These are phyloP conservation scores for Salisapilia sapeloensis DNA, from an alignment of 352 stramenopile species.

Conservation along the genomic window DNA sequence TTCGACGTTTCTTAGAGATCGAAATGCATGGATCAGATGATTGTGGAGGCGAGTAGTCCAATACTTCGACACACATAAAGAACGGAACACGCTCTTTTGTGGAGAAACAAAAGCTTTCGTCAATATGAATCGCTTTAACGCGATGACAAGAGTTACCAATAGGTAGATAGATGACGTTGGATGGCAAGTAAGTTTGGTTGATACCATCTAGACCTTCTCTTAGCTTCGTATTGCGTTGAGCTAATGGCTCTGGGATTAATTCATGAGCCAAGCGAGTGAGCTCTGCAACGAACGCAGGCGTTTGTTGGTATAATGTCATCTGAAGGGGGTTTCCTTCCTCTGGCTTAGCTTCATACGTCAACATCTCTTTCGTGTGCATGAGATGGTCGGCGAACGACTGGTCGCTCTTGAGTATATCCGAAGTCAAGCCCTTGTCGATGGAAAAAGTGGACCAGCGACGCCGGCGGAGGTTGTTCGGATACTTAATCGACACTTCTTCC, in stretches of 20 bases:
- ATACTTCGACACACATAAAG: constrained; percentile 64
- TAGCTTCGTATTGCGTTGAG: constrained; percentile 26
- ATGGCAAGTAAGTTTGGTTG: constrained; percentile 30
- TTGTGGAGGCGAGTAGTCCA: constrained; percentile 40
- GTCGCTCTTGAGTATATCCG: too few relatives aligned
- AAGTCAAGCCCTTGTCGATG: constrained; percentile 20
- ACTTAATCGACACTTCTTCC: constrained; percentile 33
- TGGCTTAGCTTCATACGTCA: constrained; percentile 37
- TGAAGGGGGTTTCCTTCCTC: constrained; percentile 48
- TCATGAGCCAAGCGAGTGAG: constrained; percentile 51
- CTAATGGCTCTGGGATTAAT: constrained; percentile 26
- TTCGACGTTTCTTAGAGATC: too few relatives aligned
- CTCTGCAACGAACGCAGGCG: constrained; percentile 41
- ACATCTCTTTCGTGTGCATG: constrained; percentile 18
- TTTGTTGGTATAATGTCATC: constrained; percentile 44
- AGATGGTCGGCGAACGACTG: constrained; percentile 30
- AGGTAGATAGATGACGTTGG: constrained; percentile 61
- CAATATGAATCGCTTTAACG: constrained; percentile 45
- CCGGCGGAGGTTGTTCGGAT: constrained; percentile 25
- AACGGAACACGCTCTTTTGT: constrained; percentile 76
- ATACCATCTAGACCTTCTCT: constrained; percentile 28
- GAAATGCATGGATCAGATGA: too few relatives aligned
- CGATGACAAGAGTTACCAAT: constrained; percentile 62
- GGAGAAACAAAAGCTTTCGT: constrained; percentile 73
- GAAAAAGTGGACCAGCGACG: constrained; percentile 38